phyloP scores from a whole-genome alignment of 352 stramenopile species.

The Paralagenidium karlingii region DNA sequence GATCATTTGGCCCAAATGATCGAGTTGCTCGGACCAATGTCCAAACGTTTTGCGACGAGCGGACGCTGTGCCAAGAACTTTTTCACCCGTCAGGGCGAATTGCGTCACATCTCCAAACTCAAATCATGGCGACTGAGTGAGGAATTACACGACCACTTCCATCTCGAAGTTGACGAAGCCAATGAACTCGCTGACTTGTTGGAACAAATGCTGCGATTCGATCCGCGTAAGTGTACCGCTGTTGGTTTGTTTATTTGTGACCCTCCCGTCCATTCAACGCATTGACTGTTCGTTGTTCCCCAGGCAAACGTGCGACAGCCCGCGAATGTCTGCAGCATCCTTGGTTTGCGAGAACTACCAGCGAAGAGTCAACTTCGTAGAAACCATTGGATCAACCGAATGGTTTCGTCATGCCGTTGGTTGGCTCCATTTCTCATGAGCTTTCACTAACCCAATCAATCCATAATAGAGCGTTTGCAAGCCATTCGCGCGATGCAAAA shows the following conservation, averaged over 20 bases:
- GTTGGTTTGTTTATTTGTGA: not conserved
- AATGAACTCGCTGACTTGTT: constrained; percentile 90
- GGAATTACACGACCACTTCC: constrained; percentile 96
- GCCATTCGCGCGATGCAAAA: too few species aligned
- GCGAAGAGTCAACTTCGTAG: too few species aligned
- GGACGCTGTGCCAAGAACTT: constrained; percentile 93
- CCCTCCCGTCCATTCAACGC: too few species aligned
- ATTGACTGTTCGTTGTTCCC: not conserved
- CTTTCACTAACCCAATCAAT: too few species aligned
- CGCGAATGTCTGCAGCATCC: constrained; percentile 89
- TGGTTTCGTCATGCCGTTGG: too few species aligned
- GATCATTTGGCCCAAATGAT: constrained; percentile 99
- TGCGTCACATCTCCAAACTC: constrained; percentile 97
- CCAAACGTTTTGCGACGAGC: constrained; percentile 85
- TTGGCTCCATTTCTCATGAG: too few species aligned
- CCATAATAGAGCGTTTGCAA: too few species aligned
- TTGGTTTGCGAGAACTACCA: constrained; percentile 77
- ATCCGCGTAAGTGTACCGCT: constrained; percentile 31
- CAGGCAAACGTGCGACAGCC: constrained; percentile 88
- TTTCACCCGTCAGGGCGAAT: constrained; percentile 94
- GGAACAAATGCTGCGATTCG: constrained; percentile 86
- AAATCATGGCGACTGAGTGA: constrained; percentile 97
- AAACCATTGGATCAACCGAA: too few species aligned
- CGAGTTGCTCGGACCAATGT: constrained; percentile 95
- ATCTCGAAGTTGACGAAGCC: constrained; percentile 82